These are phyloP conservation scores for Neoarthrinium moseri DNA, from an alignment of 2,329 filamentous ascomycete genomes.

Conservation along the genomic window DNA sequence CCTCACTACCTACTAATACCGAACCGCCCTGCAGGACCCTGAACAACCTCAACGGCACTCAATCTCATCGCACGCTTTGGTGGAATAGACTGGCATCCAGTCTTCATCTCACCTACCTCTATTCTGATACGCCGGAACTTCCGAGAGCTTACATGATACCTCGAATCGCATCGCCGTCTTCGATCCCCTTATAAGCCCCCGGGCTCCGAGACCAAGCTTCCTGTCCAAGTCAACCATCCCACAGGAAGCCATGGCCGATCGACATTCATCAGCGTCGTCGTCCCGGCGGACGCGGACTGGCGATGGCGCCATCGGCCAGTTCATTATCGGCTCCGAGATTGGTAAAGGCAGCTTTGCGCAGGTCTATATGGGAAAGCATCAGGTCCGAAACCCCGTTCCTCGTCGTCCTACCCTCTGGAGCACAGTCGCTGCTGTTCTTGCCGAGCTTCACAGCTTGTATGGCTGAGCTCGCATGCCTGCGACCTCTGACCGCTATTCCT, in stretches of 20 bases:
- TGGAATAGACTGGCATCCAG: conserved; percentile 6
- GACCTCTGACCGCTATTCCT: too few relatives aligned
- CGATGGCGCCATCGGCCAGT: conserved; percentile 64
- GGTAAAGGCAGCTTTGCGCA: conserved; percentile 97
- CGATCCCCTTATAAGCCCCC: conserved; percentile 29
- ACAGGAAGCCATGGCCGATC: conserved; percentile 33
- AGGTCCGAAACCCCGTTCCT: conserved; percentile 54
- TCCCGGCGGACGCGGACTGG: conserved; percentile 34
- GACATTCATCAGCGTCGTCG: conserved; percentile 23
- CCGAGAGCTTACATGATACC: conserved; percentile 27
- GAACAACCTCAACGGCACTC: background rate
- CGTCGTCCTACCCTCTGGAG: too few relatives aligned
- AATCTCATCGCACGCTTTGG: background rate
- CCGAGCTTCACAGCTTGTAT: too few relatives aligned
- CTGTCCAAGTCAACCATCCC: conserved; percentile 27
- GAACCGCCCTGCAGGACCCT: background rate
- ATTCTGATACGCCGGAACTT: conserved; percentile 6
- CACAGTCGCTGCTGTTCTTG: too few relatives aligned
- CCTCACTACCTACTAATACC: background rate
- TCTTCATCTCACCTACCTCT: background rate
- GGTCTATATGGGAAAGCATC: conserved; percentile 84
- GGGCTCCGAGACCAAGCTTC: conserved; percentile 28
- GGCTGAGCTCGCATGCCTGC: too few relatives aligned
- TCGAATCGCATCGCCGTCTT: conserved; percentile 21
- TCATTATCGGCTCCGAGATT: conserved; percentile 83